These are phyloP conservation scores for Ogataea parapolymorpha DNA, from an alignment of 805 yeast species.

Conservation along the genomic window DNA sequence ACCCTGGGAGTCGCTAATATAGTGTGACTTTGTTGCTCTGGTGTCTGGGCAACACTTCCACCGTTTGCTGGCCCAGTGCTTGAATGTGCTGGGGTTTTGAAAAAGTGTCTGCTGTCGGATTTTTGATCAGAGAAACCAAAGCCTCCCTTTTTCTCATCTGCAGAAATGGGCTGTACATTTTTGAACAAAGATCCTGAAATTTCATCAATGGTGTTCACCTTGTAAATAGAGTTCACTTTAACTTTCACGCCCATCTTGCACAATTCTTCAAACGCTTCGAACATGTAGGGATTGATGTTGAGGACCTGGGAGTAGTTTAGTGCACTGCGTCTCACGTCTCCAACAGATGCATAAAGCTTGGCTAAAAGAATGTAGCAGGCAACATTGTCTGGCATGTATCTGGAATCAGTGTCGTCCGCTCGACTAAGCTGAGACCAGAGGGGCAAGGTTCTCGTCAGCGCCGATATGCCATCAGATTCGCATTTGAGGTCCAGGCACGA, in stretches of 20 bases:
- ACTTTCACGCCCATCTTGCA: conserved; percentile 70
- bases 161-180: conserved; percentile 2
- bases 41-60: conserved; percentile 22
- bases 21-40: conserved; percentile 21
- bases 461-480: conserved; percentile 60
- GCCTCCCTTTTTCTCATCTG: conserved; percentile 13
- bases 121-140: conserved; percentile 18
- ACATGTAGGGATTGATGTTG: conserved; percentile 71
- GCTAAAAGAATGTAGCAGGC: conserved; percentile 69
- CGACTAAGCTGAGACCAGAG: conserved; percentile 32
- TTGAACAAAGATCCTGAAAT: conserved; percentile 20
- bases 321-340: conserved; percentile 63
- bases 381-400: conserved; percentile 60
- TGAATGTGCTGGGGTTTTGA: conserved; percentile 8
- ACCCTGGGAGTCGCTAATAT: conserved; percentile 40
- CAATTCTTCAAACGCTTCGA: conserved; percentile 81
- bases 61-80: conserved; percentile 9
- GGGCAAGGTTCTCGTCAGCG: conserved; percentile 38
- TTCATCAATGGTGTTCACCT: conserved; percentile 24
- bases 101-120: conserved; percentile 4
- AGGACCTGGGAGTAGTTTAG: conserved; percentile 67
- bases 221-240: conserved; percentile 54
- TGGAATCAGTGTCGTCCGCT: conserved; percentile 6
- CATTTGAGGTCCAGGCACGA: conserved; percentile 55
- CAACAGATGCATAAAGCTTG: conserved; percentile 54